A percentile compares a stretch with the other conserved stretches of the same genome.
Conservation (phyloP, 2,329 filamentous ascomycete genomes). For the Xylariaceae sp. region DNA sequence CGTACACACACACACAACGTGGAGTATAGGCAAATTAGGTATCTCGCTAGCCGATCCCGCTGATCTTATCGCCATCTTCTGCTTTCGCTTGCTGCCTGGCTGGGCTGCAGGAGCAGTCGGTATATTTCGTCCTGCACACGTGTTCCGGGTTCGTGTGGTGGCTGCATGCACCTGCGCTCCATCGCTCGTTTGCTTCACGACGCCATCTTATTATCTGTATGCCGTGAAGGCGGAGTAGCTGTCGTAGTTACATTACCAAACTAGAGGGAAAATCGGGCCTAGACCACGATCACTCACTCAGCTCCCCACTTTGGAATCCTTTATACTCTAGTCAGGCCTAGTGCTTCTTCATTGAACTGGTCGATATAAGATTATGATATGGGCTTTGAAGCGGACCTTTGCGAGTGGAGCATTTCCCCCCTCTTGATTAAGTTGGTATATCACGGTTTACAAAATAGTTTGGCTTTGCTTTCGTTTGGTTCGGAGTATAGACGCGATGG, state of each 20-base stretch:
- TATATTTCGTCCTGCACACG: conserved; percentile 15
- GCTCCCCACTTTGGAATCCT: no score
- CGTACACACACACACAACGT: conserved; percentile 14
- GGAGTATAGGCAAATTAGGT: conserved; percentile 12
- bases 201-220: neutral
- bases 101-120: conserved; percentile 22
- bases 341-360: no score
- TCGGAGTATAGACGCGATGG: neutral
- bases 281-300: no score
- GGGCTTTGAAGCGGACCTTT: no score
- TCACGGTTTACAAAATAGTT: neutral
- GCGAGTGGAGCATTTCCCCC: no score
- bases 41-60: no score
- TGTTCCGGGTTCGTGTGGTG: conserved; percentile 14
- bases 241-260: no score
- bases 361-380: no score
- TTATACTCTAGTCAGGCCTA: no score
- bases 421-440: no score
- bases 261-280: no score
- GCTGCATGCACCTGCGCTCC: conserved; percentile 9
- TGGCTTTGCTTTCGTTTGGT: neutral
- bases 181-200: conserved; percentile 1
- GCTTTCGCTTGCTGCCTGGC: conserved; percentile 13
- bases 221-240: no score
- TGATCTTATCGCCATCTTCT: conserved; percentile 20